Percentiles rank a stretch among this genome's conserved stretches.
These are phyloP conservation scores for Xylaria flabelliformis DNA, from an alignment of 495 filamentous ascomycete species.

Conservation along the genomic window DNA sequence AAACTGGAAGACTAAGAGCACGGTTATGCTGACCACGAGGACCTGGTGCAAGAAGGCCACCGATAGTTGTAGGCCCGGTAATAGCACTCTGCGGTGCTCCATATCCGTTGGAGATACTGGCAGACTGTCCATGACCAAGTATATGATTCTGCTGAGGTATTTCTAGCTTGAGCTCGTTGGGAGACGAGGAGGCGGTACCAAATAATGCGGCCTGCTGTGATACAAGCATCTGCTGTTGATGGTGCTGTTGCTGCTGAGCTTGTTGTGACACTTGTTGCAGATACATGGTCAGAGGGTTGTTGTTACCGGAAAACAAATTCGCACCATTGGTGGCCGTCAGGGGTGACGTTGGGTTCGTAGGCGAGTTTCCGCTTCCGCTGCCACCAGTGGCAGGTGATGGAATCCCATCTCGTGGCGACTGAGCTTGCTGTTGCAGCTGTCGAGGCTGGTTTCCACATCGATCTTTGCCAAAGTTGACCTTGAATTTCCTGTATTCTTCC, in stretches of 20 bases:
- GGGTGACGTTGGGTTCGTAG: slow-evolving; percentile 47
- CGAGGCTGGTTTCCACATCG: slow-evolving; percentile 95
- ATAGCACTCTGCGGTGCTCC: slow-evolving; percentile 57
- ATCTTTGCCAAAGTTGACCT: slow-evolving; percentile 99
- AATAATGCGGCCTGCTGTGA: slow-evolving; percentile 68
- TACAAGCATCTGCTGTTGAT: slow-evolving; percentile 66
- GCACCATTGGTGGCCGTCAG: slow-evolving; percentile 48
- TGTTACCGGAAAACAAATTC: slow-evolving; percentile 77
- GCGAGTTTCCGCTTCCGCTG: slow-evolving; percentile 62
- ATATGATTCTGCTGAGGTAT: slow-evolving; percentile 60
- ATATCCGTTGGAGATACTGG: slow-evolving; percentile 65
- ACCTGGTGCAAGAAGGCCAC: slow-evolving; percentile 76
- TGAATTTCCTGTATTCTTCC: slow-evolving; percentile 97
- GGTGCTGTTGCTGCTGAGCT: slow-evolving; percentile 76
- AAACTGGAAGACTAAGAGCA: slow-evolving; percentile 80
- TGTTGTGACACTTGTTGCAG: slow-evolving; percentile 84
- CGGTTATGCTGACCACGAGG: slow-evolving; percentile 77
- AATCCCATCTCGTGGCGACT: slow-evolving; percentile 69
- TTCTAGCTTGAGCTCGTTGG: slow-evolving; percentile 60
- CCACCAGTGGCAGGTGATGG: slow-evolving; percentile 71
- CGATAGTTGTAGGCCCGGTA: slow-evolving; percentile 70
- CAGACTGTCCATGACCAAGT: slow-evolving; percentile 64
- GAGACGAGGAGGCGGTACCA: slow-evolving; percentile 61
- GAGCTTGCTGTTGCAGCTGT: slow-evolving; percentile 69
- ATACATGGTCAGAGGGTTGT: slow-evolving; percentile 95